phyloP scores from a whole-genome alignment of 805 yeast species.

The Candida piceae region DNA sequence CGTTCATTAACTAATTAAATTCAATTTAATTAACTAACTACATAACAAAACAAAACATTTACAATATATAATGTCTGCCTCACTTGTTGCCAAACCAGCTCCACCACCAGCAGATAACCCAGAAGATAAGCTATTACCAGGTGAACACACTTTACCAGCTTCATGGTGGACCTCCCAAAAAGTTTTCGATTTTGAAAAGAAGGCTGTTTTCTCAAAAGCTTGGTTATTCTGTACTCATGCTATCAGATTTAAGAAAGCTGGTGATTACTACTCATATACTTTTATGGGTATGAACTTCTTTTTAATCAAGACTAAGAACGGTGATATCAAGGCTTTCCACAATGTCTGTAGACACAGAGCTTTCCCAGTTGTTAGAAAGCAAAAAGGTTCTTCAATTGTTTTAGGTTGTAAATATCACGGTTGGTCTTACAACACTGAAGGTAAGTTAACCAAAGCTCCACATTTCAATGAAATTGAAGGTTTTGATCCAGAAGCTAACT shows the following conservation, averaged over 20 bases:
- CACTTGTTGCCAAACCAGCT: constrained; percentile 19
- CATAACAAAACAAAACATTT: not conserved
- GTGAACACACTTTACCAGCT: constrained; percentile 55
- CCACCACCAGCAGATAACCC: constrained; percentile 26
- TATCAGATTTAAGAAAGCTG: constrained; percentile 50
- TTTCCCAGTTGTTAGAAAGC: constrained; percentile 55
- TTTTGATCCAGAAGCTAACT: constrained; percentile 50
- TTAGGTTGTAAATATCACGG: constrained; percentile 62
- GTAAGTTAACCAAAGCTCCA: constrained; percentile 55
- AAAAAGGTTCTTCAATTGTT: constrained; percentile 51
- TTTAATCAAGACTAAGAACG: constrained; percentile 48
- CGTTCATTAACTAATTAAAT: no score
- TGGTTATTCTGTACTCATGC: constrained; percentile 53
- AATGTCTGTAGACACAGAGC: constrained; percentile 65
- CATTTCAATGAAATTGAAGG: constrained; percentile 57
- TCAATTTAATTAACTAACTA: not conserved
- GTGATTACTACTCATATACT: constrained; percentile 49
- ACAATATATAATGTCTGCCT: constrained; percentile 18
- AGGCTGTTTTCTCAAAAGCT: constrained; percentile 50
- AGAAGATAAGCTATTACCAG: constrained; percentile 31
- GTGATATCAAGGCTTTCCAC: constrained; percentile 54
- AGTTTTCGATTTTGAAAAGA: constrained; percentile 52
- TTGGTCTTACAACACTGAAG: constrained; percentile 62
- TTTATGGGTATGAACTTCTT: constrained; percentile 52
- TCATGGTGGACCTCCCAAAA: constrained; percentile 63